A percentile compares a stretch with the other conserved stretches of the same genome.
phyloP scores from a whole-genome alignment of 225 moss, liverwort and hornwort species.

The Marchantia paleacea region DNA sequence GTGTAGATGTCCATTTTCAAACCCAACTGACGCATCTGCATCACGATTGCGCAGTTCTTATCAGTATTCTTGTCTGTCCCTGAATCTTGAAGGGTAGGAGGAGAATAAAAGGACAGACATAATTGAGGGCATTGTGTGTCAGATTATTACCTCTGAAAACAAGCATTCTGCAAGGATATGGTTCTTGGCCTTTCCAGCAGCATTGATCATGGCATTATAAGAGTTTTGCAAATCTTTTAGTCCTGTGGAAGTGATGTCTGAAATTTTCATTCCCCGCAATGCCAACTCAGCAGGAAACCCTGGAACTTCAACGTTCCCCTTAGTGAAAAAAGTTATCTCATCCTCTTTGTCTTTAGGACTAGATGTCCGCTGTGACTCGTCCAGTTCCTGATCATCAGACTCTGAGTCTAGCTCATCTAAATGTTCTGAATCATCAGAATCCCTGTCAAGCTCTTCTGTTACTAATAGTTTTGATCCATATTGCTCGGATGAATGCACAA shows the following conservation, averaged over 20 bases:
- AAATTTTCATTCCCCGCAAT: slow-evolving; percentile 49
- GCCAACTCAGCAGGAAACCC: slow-evolving; percentile 31
- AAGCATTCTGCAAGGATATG: slow-evolving; percentile 77
- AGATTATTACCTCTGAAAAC: slow-evolving; percentile 71
- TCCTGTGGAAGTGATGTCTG: slow-evolving; percentile 36
- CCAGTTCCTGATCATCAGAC: neutral
- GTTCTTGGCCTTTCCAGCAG: slow-evolving; percentile 75
- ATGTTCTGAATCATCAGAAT: neutral
- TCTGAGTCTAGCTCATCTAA: slow-evolving; percentile 5
- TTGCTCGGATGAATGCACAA: neutral
- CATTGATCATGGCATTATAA: slow-evolving; percentile 87
- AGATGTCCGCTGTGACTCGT: slow-evolving; percentile 6
- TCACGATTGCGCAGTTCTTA: neutral
- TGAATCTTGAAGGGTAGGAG: neutral
- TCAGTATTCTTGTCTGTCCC: neutral
- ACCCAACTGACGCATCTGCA: slow-evolving; percentile 88
- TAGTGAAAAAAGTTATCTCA: slow-evolving; percentile 4
- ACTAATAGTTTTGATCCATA: neutral
- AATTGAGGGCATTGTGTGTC: neutral
- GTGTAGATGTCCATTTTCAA: slow-evolving; percentile 87
- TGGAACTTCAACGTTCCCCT: slow-evolving; percentile 17
- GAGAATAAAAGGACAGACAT: neutral
- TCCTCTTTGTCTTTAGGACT: slow-evolving; percentile 13
- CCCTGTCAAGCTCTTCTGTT: neutral
- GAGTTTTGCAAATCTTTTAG: slow-evolving; percentile 83